Conservation (phyloP, 73 alveolate genomes). For the Stentor roeselii region DNA sequence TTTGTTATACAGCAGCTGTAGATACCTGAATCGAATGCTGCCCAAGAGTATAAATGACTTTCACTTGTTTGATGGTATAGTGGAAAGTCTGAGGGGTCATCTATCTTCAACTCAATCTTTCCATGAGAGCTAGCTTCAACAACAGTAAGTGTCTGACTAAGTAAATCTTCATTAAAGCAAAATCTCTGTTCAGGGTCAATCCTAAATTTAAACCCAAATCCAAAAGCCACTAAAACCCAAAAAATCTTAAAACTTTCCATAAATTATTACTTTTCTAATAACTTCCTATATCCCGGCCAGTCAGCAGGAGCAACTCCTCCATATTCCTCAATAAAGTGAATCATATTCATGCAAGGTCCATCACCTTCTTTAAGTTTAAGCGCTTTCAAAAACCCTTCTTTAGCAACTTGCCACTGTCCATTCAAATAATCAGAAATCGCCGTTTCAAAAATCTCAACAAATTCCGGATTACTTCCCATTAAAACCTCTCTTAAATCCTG, state of each 20-base stretch:
- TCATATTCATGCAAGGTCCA: constrained; percentile 47
- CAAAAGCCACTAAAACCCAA: no score
- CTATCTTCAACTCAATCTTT: not conserved
- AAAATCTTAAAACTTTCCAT: no score
- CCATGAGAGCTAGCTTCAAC: not conserved
- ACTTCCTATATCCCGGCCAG: constrained; percentile 82
- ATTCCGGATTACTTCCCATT: constrained; percentile 59
- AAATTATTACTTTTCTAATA: constrained; percentile 80
- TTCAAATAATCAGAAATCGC: constrained; percentile 71
- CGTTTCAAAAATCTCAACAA: constrained; percentile 49
- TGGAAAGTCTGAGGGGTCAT: not conserved
- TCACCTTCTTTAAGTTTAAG: constrained; percentile 37
- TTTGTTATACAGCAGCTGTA: not conserved
- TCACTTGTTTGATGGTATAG: not conserved
- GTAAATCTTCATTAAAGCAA: constrained; percentile 5
- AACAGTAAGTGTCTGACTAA: not conserved
- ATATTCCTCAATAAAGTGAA: constrained; percentile 41
- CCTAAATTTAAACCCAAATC: no score
- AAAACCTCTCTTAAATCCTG: constrained; percentile 69
- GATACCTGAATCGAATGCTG: not conserved
- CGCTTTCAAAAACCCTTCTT: constrained; percentile 59
- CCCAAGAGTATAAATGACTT: not conserved
- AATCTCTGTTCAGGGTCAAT: no score
- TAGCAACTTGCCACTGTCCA: constrained; percentile 83
- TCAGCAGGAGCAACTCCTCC: constrained; percentile 74